phyloP scores from a whole-genome alignment of 2,329 filamentous ascomycete genomes.

The Nothopassalora personata region DNA sequence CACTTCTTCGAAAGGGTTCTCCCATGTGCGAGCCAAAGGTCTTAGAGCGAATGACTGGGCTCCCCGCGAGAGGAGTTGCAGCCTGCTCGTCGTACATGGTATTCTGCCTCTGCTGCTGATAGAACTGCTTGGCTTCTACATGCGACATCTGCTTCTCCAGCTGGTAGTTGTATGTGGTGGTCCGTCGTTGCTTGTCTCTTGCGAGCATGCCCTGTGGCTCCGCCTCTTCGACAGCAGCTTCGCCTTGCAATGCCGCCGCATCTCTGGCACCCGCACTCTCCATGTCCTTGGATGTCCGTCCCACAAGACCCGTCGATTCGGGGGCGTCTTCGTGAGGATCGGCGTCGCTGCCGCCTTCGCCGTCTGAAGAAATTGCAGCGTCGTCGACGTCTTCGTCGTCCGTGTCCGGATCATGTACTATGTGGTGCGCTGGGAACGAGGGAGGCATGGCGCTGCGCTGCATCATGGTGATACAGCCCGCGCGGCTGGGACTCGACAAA shows the following conservation, averaged over 20 bases:
- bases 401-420: slow-evolving; percentile 20
- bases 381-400: slow-evolving; percentile 24
- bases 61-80: slow-evolving; percentile 27
- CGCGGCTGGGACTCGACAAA: neutral
- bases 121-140: slow-evolving; percentile 91
- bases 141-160: slow-evolving; percentile 93
- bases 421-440: slow-evolving; percentile 23
- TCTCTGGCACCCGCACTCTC: slow-evolving; percentile 9
- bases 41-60: slow-evolving; percentile 41
- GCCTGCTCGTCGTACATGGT: slow-evolving; percentile 37
- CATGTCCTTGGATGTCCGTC: slow-evolving; percentile 25
- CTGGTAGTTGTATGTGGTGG: slow-evolving; percentile 87
- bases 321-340: slow-evolving; percentile 17
- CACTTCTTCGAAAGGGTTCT: slow-evolving; percentile 35
- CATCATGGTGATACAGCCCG: slow-evolving; percentile 19
- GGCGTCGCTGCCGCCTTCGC: slow-evolving; percentile 15
- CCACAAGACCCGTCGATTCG: slow-evolving; percentile 24
- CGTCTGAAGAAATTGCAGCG: slow-evolving; percentile 18
- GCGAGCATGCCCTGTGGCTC: slow-evolving; percentile 37
- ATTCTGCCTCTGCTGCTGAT: slow-evolving; percentile 77
- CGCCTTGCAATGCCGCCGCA: slow-evolving; percentile 12
- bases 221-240: slow-evolving; percentile 17
- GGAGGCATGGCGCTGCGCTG: slow-evolving; percentile 28
- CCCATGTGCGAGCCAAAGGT: slow-evolving; percentile 39
- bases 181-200: slow-evolving; percentile 57